phyloP scores from a whole-genome alignment of 768 basidiomycete species.

The Termitomyces sp. region DNA sequence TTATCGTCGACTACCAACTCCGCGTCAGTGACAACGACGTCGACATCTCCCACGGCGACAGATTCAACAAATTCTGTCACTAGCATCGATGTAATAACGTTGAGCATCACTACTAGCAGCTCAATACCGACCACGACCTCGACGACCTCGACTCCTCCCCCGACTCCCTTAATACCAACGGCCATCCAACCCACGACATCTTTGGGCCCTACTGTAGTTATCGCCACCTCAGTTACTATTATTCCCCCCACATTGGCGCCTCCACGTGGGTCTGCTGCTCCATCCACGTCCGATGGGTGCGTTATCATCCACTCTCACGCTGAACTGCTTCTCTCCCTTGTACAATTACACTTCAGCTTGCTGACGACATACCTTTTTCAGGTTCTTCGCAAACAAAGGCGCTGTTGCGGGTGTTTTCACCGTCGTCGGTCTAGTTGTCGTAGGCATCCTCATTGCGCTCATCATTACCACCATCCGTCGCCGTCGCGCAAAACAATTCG shows the following conservation, averaged over 20 bases:
- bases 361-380: not conserved
- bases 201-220: too few relatives aligned
- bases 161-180: not conserved
- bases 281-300: slow-evolving; percentile 5
- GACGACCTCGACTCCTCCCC: not conserved
- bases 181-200: not conserved
- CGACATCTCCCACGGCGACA: not conserved
- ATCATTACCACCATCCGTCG: slow-evolving; percentile 52
- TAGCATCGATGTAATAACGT: not conserved
- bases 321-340: too few relatives aligned
- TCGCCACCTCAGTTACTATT: not conserved
- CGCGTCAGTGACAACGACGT: too few relatives aligned
- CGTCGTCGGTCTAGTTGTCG: slow-evolving; percentile 58
- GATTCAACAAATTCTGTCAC: not conserved
- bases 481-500: slow-evolving; percentile 57
- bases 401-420: slow-evolving; percentile 71
- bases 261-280: not conserved
- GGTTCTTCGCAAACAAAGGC: slow-evolving; percentile 55
- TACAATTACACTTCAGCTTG: too few relatives aligned
- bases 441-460: slow-evolving; percentile 44
- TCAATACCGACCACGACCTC: not conserved
- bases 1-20: not conserved
- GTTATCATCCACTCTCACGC: not conserved
- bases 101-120: not conserved
- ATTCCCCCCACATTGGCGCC: not conserved